Conservation (phyloP, 805 yeast species). For the Ogataea sp. region DNA sequence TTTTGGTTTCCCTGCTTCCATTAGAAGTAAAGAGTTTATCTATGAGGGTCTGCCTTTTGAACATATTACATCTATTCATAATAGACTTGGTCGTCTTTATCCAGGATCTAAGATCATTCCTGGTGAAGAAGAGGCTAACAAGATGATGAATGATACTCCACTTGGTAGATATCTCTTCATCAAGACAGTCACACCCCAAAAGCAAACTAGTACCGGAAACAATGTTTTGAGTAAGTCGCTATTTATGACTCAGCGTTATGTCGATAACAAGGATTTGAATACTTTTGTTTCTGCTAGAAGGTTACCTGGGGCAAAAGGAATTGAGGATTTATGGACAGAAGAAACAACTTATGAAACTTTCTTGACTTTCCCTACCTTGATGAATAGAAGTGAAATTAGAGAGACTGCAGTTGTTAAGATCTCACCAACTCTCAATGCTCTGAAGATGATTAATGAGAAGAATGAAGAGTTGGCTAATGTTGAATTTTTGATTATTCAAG, state of each 20-base stretch:
- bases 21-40: constrained; percentile 69
- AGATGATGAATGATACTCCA: constrained; percentile 39
- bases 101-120: constrained; percentile 75
- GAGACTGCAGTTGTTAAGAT: constrained; percentile 39
- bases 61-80: constrained; percentile 76
- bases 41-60: constrained; percentile 86
- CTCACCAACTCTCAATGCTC: constrained; percentile 83
- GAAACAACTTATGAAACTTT: constrained; percentile 72
- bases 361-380: constrained; percentile 77
- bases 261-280: constrained; percentile 65
- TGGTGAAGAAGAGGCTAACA: constrained; percentile 44
- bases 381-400: constrained; percentile 74
- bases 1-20: constrained; percentile 71
- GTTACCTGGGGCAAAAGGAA: constrained; percentile 64
- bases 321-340: constrained; percentile 81
- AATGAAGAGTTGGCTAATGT: constrained; percentile 64
- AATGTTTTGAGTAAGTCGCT: constrained; percentile 21
- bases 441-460: constrained; percentile 55
- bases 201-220: constrained; percentile 30
- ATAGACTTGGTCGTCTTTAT: constrained; percentile 61
- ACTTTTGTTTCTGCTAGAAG: constrained; percentile 63
- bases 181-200: constrained; percentile 62
- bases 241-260: constrained; percentile 62
- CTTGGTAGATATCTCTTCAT: constrained; percentile 72
- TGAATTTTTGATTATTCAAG: constrained; percentile 50